Base-by-base conservation (phyloP, 1,139 yeast species). In the Pneumocystis murina region DNA sequence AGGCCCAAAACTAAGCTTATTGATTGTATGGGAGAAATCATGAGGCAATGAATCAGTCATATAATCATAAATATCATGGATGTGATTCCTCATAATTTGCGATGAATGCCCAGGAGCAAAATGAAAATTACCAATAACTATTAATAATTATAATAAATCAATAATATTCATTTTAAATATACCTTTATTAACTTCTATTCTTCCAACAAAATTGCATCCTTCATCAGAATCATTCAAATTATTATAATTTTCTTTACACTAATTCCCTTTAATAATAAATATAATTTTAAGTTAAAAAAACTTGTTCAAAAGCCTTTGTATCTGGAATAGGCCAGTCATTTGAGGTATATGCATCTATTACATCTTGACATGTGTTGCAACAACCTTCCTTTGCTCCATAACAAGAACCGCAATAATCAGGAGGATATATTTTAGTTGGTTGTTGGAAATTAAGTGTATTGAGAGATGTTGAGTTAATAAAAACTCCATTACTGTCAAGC, bases 81-180 rank as follows among this genome's bases (percentile, higher is more conserved):
- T 79, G 72, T 92, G 97, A 33, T 69, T 69, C 36, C 66, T 66
- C 33, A 82, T 83, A 8, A 76, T 76, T 63, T 83, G 81, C 67
- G 78, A 79, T 61, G 87, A 82, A 66, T 81, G 84, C 28, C 98
- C 98, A 1, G 98, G 97, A 0, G 97, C 96, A 78, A 92, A 90
- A 75, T 92, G 97, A 69, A 92, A 77, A 72, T 89, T 87, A 58
- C 98, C 98, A 39, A 87, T 84, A 58, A 92, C 87, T 74, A 95
- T 83, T 75, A 88, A 87, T 71, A 92, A 83, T 70, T 83, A 79
- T 10, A 95, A 85, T 41, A 82, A 79, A 48, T 41, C 24, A 16
- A 33, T 33, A 17, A 40, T 17, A 40, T 41, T 6, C 14, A 20
- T 8, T 20, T 14, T 17, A n/a, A 41, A 41, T 41, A 41, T 17